Percentiles rank a stretch among this genome's conserved stretches.
These are phyloP conservation scores for Fraxinus ornus DNA, from an alignment of 305 asterid genomes.

Conservation along the genomic window DNA sequence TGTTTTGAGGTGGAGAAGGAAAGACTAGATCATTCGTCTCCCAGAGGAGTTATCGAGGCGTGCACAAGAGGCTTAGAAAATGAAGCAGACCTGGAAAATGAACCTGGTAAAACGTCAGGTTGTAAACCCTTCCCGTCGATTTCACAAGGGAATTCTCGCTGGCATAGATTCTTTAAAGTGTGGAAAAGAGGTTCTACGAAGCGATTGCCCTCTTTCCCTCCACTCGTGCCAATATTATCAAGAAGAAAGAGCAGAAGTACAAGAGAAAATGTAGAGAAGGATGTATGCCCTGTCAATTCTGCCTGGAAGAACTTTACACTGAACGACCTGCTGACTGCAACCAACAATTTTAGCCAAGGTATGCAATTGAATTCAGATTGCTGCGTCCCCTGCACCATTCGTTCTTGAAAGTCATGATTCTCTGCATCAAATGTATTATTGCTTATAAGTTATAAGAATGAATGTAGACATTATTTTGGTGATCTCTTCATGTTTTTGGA, in stretches of 20 bases:
- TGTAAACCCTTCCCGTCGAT: slow-evolving; percentile 7
- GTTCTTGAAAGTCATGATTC: not conserved
- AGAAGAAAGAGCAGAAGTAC: slow-evolving; percentile 32
- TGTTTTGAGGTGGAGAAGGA: slow-evolving; percentile 33
- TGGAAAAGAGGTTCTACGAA: slow-evolving; percentile 29
- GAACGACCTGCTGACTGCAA: slow-evolving; percentile 39
- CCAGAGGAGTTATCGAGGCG: slow-evolving; percentile 37
- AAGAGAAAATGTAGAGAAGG: slow-evolving; percentile 26
- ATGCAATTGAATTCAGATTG: not conserved
- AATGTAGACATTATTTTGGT: not conserved
- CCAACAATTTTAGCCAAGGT: slow-evolving; percentile 58
- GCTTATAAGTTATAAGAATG: not conserved
- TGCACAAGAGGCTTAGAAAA: slow-evolving; percentile 22
- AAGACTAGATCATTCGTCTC: slow-evolving; percentile 20
- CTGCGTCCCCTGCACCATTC: not conserved
- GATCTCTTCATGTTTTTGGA: not conserved
- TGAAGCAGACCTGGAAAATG: not conserved
- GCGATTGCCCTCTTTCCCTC: slow-evolving; percentile 37
- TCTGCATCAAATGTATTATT: not conserved
- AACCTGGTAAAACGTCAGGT: not conserved
- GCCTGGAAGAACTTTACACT: slow-evolving; percentile 49
- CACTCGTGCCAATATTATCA: slow-evolving; percentile 31
- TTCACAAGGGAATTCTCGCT: slow-evolving; percentile 22
- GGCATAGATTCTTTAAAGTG: slow-evolving; percentile 35
- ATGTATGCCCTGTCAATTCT: slow-evolving; percentile 24